Conservation (phyloP, 2,329 filamentous ascomycete genomes). For the Colletotrichum gigasporum region DNA sequence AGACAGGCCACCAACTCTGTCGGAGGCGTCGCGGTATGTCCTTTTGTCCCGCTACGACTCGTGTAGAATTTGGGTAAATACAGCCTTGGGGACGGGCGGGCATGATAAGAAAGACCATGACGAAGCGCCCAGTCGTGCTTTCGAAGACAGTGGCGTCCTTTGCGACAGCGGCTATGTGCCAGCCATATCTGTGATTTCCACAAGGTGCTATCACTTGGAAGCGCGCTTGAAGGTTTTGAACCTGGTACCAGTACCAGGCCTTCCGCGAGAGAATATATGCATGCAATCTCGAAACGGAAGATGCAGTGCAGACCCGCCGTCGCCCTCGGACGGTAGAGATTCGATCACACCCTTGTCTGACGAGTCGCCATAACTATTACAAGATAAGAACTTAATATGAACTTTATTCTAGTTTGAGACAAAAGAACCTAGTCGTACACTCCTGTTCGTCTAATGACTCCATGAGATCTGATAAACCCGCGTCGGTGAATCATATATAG, state of each 20-base stretch:
- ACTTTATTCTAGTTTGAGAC: too few species aligned
- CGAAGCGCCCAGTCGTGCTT: not conserved
- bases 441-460: too few species aligned
- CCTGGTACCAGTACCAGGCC: not conserved
- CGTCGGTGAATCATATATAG: too few species aligned
- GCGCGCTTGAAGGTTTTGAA: not conserved
- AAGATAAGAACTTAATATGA: too few species aligned
- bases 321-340: too few species aligned
- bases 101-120: not conserved
- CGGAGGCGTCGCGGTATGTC: not conserved
- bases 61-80: conserved; percentile 10
- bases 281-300: too few species aligned
- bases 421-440: too few species aligned
- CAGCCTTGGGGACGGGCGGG: not conserved
- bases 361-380: too few species aligned
- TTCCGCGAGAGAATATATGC: conserved; percentile 2
- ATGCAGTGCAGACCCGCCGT: too few species aligned
- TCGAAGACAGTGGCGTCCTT: not conserved
- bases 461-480: too few species aligned
- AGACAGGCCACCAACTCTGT: not conserved
- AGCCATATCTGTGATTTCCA: not conserved
- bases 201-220: conserved; percentile 6
- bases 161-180: conserved; percentile 9
- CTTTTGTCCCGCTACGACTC: not conserved
- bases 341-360: too few species aligned